These are phyloP conservation scores for Botryosphaeria dothidea DNA, from an alignment of 2,329 filamentous ascomycete genomes.

Conservation along the genomic window DNA sequence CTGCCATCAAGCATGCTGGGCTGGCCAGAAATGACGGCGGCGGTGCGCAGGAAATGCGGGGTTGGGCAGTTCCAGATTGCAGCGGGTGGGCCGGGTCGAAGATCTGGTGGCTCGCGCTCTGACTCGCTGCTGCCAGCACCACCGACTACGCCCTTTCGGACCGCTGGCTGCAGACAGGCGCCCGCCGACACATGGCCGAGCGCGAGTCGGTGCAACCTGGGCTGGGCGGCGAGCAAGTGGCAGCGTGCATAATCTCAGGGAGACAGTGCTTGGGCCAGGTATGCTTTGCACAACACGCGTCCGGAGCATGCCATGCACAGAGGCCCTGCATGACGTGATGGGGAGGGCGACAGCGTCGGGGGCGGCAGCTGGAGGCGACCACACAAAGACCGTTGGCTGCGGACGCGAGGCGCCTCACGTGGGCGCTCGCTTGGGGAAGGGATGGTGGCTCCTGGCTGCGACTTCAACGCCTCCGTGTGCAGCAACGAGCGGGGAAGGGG, in stretches of 20 bases:
- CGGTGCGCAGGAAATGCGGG: neutral
- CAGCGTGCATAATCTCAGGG: neutral
- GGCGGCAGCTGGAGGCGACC: constrained; percentile 3
- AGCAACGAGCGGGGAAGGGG: neutral
- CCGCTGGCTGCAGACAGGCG: neutral
- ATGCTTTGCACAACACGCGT: neutral
- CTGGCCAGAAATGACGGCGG: neutral
- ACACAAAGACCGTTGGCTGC: constrained; percentile 5
- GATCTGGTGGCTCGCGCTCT: constrained; percentile 13
- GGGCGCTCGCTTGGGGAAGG: neutral
- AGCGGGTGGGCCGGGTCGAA: neutral
- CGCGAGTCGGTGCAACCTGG: neutral
- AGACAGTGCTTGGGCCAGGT: neutral
- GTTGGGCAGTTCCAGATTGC: neutral
- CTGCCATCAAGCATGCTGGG: neutral
- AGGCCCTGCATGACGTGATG: constrained; percentile 13
- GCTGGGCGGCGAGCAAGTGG: neutral
- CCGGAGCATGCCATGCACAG: neutral
- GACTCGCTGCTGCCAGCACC: neutral
- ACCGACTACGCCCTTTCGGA: neutral
- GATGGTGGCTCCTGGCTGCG: neutral
- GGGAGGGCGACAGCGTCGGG: neutral
- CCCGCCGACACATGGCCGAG: constrained; percentile 13
- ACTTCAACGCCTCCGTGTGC: neutral
- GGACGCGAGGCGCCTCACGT: neutral